Percentiles rank a stretch among this genome's conserved stretches.
Conservation (phyloP, 1,284 basidiomycete species). For the Pascua sp. region DNA sequence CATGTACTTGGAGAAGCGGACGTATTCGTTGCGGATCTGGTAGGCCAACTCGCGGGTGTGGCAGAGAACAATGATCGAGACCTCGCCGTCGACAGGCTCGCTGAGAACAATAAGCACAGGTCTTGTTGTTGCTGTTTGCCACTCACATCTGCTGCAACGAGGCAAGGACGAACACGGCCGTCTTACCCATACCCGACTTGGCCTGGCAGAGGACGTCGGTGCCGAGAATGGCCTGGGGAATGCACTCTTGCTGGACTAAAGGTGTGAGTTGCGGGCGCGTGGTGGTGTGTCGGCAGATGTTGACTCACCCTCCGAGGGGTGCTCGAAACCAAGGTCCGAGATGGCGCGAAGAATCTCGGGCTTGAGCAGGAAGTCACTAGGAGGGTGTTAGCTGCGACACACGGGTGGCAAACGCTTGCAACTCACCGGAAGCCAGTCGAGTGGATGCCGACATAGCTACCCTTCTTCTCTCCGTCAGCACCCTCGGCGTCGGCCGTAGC, state of each 20-base stretch:
- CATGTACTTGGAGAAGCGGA: conserved; percentile 99
- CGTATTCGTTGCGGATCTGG: conserved; percentile 99
- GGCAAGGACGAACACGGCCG: conserved; percentile 97
- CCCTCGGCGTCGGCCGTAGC: conserved; percentile 57
- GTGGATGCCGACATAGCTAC: conserved; percentile 96
- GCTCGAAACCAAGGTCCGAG: conserved; percentile 98
- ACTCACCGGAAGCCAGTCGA: conserved; percentile 87
- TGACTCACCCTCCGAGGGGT: conserved; percentile 91
- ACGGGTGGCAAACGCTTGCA: background rate
- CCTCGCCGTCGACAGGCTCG: conserved; percentile 96
- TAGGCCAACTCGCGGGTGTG: conserved; percentile 99
- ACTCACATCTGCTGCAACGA: conserved; percentile 84
- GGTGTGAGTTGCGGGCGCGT: background rate
- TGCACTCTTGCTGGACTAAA: conserved; percentile 98
- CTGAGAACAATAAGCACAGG: conserved; percentile 14
- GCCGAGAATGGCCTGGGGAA: conserved; percentile 97
- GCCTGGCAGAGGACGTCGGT: conserved; percentile 99
- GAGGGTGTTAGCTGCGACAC: background rate
- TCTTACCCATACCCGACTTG: conserved; percentile 99
- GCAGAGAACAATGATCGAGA: conserved; percentile 95
- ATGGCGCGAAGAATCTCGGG: conserved; percentile 96
- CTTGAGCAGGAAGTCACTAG: conserved; percentile 92
- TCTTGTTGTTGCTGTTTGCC: background rate
- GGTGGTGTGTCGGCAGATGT: background rate
- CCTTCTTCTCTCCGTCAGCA: conserved; percentile 79